These are phyloP conservation scores for Ascochyta fabae DNA, from an alignment of 2,329 filamentous ascomycete species.

Conservation along the genomic window DNA sequence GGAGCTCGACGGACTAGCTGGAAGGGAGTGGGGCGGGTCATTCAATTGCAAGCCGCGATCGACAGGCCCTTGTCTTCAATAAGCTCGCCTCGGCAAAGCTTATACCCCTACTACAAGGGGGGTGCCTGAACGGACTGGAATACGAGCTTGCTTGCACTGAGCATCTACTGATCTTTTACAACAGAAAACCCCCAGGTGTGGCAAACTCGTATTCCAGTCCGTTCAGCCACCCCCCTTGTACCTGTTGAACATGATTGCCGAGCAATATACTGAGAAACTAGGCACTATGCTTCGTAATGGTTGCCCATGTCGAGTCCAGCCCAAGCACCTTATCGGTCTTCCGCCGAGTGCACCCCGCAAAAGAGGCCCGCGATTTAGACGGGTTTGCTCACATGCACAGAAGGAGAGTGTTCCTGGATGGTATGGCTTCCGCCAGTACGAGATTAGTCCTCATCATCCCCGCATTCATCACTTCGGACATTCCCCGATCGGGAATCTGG, in stretches of 20 bases:
- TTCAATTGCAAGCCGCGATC: conserved; percentile 2
- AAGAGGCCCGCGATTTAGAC: not conserved
- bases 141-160: no score
- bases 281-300: not conserved
- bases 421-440: not conserved
- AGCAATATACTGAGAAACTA: not conserved
- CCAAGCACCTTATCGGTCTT: conserved; percentile 3
- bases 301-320: not conserved
- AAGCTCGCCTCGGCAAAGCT: conserved; percentile 19
- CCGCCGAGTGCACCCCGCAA: conserved; percentile 8
- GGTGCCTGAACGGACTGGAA: no score
- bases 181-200: no score
- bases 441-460: not conserved
- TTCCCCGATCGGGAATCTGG: conserved; percentile 2
- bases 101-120: not conserved
- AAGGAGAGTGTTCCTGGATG: not conserved
- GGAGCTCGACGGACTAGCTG: not conserved
- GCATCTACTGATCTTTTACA: no score
- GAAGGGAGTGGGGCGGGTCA: not conserved
- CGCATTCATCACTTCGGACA: conserved; percentile 1
- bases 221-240: no score
- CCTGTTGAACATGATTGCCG: not conserved
- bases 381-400: not conserved
- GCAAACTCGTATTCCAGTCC: no score
- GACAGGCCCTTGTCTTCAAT: conserved; percentile 7